A percentile compares a stretch with the other conserved stretches of the same genome.
These are phyloP conservation scores for Actinomortierella wolfii DNA, from an alignment of 371 early-diverging fungal genomes.

Conservation along the genomic window DNA sequence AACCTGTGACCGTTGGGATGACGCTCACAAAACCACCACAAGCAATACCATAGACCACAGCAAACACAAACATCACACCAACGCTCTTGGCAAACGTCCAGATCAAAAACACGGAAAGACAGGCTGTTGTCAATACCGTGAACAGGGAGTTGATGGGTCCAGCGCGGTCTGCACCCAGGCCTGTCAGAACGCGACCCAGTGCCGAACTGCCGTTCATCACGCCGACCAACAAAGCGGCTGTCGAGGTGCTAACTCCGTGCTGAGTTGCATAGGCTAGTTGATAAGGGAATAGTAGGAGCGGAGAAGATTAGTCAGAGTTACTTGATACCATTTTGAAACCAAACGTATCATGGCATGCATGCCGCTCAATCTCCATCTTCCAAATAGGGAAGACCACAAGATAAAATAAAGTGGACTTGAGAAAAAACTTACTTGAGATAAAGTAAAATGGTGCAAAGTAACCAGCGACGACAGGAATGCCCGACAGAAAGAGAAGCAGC, in stretches of 20 bases:
- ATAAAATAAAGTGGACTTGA: too few relatives aligned
- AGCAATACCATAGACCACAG: constrained; percentile 59
- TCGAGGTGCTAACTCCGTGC: constrained; percentile 32
- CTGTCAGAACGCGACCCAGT: constrained; percentile 68
- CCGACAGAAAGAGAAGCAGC: constrained; percentile 24
- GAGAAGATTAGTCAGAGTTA: too few relatives aligned
- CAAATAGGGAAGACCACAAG: too few relatives aligned
- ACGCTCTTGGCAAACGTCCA: constrained; percentile 65
- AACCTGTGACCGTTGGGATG: constrained; percentile 52
- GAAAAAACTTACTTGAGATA: constrained; percentile 22
- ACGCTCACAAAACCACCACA: constrained; percentile 58
- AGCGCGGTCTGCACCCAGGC: constrained; percentile 62
- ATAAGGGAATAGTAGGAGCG: too few relatives aligned
- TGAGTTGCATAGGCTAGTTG: constrained; percentile 45
- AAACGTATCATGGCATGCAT: too few relatives aligned
- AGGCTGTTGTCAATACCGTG: constrained; percentile 50
- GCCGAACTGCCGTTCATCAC: constrained; percentile 62
- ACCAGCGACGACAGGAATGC: constrained; percentile 32
- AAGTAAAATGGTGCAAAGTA: constrained; percentile 46
- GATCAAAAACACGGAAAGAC: constrained; percentile 58
- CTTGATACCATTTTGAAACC: too few relatives aligned
- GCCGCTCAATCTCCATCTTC: too few relatives aligned
- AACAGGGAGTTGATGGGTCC: constrained; percentile 64
- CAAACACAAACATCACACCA: constrained; percentile 53
- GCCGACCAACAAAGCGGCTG: constrained; percentile 58